A percentile compares a stretch with the other conserved stretches of the same genome.
Conservation (phyloP, 225 moss, liverwort and hornwort species). For the Thuidium tamariscinum region DNA sequence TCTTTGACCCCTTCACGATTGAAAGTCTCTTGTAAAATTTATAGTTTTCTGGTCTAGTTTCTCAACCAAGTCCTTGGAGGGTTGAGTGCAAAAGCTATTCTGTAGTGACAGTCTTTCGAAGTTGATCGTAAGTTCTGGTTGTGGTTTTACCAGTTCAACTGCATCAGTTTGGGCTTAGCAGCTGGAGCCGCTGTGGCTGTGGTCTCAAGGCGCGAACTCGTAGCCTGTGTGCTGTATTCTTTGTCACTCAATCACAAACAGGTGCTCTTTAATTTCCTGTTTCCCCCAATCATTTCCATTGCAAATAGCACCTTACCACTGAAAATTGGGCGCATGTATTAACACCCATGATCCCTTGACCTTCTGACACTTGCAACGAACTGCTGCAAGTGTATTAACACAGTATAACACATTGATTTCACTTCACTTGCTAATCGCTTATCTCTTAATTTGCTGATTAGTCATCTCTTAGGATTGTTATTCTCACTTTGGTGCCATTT, state of each 20-base stretch:
- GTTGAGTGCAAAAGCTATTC: neutral
- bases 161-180: constrained; percentile 96
- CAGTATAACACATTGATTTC: neutral
- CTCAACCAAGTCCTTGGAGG: neutral
- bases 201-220: constrained; percentile 50
- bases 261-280: constrained; percentile 25
- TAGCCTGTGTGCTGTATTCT: constrained; percentile 75
- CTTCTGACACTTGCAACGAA: neutral
- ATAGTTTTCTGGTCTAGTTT: neutral
- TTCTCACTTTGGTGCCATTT: neutral
- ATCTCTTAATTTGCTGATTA: neutral
- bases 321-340: neutral
- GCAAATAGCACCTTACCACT: neutral
- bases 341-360: neutral
- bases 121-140: neutral
- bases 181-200: constrained; percentile 77
- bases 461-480: neutral
- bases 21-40: neutral
- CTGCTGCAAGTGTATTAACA: neutral
- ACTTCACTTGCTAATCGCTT: neutral
- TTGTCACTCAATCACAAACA: constrained; percentile 97
- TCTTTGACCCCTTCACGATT: neutral
- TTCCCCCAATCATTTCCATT: neutral
- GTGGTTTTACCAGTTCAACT: constrained; percentile 63
- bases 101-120: neutral